These are phyloP conservation scores for Nicotiana undulata DNA, from an alignment of 257 asterid genomes.

Conservation along the genomic window DNA sequence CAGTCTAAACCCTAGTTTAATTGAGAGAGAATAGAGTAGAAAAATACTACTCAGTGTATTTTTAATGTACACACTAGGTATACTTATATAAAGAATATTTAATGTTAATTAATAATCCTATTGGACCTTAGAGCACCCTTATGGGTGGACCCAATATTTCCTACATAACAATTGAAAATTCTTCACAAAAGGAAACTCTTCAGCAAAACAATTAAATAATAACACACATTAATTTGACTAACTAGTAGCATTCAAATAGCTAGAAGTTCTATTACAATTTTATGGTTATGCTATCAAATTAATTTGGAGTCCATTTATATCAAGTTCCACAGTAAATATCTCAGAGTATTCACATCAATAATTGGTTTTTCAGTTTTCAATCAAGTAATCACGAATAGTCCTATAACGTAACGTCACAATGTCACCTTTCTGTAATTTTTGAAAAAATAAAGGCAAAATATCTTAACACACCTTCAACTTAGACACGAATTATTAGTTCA, in stretches of 20 bases:
- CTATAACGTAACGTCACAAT: background rate
- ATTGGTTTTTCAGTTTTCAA: background rate
- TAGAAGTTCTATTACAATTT: background rate
- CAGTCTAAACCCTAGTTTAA: too few species aligned
- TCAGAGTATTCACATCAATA: background rate
- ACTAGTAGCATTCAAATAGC: background rate
- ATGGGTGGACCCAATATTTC: too few species aligned
- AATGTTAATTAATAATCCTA: too few species aligned
- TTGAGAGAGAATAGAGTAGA: too few species aligned
- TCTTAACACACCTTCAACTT: too few species aligned
- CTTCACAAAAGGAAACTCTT: background rate
- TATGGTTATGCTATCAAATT: background rate
- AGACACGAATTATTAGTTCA: too few species aligned
- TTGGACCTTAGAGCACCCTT: too few species aligned
- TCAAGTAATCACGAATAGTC: background rate
- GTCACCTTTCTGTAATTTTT: background rate
- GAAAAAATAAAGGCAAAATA: too few species aligned
- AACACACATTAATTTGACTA: background rate
- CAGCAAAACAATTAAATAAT: too few species aligned
- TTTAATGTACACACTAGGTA: too few species aligned
- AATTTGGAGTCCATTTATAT: background rate
- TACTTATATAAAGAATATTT: too few species aligned
- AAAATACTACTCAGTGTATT: too few species aligned
- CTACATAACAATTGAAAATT: background rate
- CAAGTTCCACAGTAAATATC: background rate